Evolutionary conservation across 768 basidiomycete genomes (phyloP).

Genomic region (Hydnomerulius pinastri): DNA sequence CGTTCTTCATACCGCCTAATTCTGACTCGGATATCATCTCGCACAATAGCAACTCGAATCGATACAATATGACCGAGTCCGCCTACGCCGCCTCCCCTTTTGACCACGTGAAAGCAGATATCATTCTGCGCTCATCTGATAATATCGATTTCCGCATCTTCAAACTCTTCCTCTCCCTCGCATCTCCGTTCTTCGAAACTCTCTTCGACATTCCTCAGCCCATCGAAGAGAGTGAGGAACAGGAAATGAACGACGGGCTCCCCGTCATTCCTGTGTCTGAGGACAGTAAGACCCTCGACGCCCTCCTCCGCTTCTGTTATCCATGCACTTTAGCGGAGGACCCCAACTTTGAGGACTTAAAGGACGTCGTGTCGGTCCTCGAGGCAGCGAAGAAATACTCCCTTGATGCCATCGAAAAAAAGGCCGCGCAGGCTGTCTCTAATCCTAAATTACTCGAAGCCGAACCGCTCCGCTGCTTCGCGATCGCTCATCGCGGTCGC

Average conservation of each 20-base stretch:
- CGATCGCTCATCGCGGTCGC: constrained; percentile 24
- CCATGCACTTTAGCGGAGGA: constrained; percentile 24
- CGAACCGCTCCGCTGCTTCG: constrained; percentile 32
- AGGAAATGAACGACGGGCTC: constrained; percentile 16
- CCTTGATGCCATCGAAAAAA: constrained; percentile 15
- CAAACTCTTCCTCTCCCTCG: constrained; percentile 32
- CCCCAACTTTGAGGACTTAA: constrained; percentile 13
- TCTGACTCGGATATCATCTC: too few species aligned
- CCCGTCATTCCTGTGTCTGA: constrained; percentile 21
- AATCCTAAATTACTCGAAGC: constrained; percentile 19
- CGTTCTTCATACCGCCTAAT: too few species aligned
- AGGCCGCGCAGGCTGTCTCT: constrained; percentile 17
- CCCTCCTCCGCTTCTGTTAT: too few species aligned
- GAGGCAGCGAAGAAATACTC: constrained; percentile 17
- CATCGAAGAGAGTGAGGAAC: constrained; percentile 1
- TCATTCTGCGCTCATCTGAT: constrained; percentile 30
- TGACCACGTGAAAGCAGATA: constrained; percentile 21
- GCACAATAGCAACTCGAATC: too few species aligned
- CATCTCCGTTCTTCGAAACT: constrained; percentile 35
- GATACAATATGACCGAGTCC: background rate
- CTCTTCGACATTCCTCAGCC: constrained; percentile 35
- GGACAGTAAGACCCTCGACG: constrained; percentile 19
- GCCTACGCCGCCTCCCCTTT: constrained; percentile 20
- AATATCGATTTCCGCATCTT: constrained; percentile 33
- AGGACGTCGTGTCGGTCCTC: constrained; percentile 11